phyloP scores from a whole-genome alignment of 2,329 filamentous ascomycete species.

The Metarhizium anisopliae region DNA sequence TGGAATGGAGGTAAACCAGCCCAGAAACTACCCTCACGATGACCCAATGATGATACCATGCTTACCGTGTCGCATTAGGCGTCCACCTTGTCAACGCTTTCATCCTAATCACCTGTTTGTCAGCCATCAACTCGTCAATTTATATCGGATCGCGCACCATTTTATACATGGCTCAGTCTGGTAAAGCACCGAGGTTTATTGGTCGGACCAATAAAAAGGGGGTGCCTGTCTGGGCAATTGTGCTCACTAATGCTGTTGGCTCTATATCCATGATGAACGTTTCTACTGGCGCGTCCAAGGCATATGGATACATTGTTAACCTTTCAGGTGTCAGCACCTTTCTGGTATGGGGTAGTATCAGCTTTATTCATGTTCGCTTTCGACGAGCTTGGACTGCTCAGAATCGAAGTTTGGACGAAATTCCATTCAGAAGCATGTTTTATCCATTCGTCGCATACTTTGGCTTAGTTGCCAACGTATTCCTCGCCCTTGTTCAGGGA shows the following conservation, averaged over 20 bases:
- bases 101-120: conserved; percentile 64
- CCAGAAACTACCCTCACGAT: neutral
- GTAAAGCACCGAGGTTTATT: conserved; percentile 61
- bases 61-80: conserved; percentile 13
- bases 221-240: conserved; percentile 49
- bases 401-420: conserved; percentile 41
- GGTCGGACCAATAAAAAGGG: conserved; percentile 59
- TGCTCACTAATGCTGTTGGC: conserved; percentile 63
- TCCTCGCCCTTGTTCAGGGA: conserved; percentile 51
- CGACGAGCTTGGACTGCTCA: conserved; percentile 53
- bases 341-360: conserved; percentile 63
- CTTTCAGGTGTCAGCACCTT: conserved; percentile 63
- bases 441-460: conserved; percentile 54
- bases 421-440: conserved; percentile 45
- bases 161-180: conserved; percentile 65
- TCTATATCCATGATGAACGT: conserved; percentile 69
- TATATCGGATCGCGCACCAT: conserved; percentile 70
- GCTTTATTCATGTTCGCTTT: conserved; percentile 64
- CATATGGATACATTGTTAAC: conserved; percentile 63
- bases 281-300: conserved; percentile 54
- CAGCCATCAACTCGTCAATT: conserved; percentile 65
- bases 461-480: conserved; percentile 46
- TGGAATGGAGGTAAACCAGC: conserved; percentile 49
- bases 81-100: conserved; percentile 72
- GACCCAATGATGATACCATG: neutral